phyloP scores from a whole-genome alignment of 1,139 yeast genomes.

The Komagataea norvegica region DNA sequence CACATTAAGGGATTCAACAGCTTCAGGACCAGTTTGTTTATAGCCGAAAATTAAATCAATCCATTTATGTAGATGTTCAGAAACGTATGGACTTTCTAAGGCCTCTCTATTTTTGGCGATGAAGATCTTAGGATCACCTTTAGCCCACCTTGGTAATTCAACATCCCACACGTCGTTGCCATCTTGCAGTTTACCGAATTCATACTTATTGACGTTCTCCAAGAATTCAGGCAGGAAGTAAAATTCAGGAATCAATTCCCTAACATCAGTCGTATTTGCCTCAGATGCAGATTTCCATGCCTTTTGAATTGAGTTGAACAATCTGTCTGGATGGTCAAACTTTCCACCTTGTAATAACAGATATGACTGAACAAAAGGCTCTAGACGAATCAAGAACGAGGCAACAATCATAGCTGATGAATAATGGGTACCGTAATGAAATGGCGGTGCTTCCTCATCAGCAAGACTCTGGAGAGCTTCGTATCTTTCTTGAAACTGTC shows the following conservation, averaged over 20 bases:
- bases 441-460: slow-evolving; percentile 57
- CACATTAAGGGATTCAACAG: slow-evolving; percentile 62
- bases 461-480: slow-evolving; percentile 57
- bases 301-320: slow-evolving; percentile 64
- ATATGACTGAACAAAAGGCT: slow-evolving; percentile 78
- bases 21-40: slow-evolving; percentile 69
- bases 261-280: slow-evolving; percentile 79
- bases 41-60: slow-evolving; percentile 77
- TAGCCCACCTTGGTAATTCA: slow-evolving; percentile 75
- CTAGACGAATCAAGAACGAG: slow-evolving; percentile 65
- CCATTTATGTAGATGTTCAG: slow-evolving; percentile 73
- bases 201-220: slow-evolving; percentile 54
- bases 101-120: slow-evolving; percentile 75
- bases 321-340: slow-evolving; percentile 81
- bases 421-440: slow-evolving; percentile 89
- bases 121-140: slow-evolving; percentile 66
- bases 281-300: slow-evolving; percentile 77
- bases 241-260: slow-evolving; percentile 84
- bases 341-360: slow-evolving; percentile 77
- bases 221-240: slow-evolving; percentile 75
- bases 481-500: slow-evolving; percentile 61
- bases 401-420: slow-evolving; percentile 91
- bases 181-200: slow-evolving; percentile 64
- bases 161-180: slow-evolving; percentile 61
- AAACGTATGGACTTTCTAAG: slow-evolving; percentile 73